Conservation (phyloP, 495 filamentous ascomycete genomes). For the Aspergillus ostianus region DNA sequence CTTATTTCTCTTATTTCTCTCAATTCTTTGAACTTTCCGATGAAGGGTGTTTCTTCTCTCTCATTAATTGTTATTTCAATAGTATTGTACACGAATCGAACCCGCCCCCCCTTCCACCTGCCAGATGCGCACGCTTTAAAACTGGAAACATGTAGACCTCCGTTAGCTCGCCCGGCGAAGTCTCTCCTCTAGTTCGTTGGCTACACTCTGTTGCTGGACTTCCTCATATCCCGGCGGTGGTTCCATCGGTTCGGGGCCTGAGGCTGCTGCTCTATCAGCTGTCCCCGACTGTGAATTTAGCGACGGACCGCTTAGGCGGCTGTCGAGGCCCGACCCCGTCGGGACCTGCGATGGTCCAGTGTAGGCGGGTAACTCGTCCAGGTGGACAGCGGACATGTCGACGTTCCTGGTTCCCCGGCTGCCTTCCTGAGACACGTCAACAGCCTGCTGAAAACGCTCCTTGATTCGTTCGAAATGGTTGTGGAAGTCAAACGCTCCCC, state of each 20-base stretch:
- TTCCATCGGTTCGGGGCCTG: slow-evolving; percentile 57
- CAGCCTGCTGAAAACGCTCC: slow-evolving; percentile 75
- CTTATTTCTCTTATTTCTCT: neutral
- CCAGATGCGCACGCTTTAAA: no score
- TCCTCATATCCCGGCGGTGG: slow-evolving; percentile 94
- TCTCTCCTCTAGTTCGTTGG: slow-evolving; percentile 53
- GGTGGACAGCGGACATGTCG: slow-evolving; percentile 58
- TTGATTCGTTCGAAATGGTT: slow-evolving; percentile 79
- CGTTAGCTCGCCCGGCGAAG: slow-evolving; percentile 35
- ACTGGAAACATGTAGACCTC: no score
- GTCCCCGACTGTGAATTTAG: slow-evolving; percentile 6
- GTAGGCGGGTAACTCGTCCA: slow-evolving; percentile 87
- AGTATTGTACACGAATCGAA: neutral
- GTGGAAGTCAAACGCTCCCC: slow-evolving; percentile 91
- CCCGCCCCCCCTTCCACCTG: neutral
- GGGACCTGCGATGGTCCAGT: slow-evolving; percentile 31
- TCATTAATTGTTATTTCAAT: no score
- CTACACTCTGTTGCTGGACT: slow-evolving; percentile 77
- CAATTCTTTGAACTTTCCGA: no score
- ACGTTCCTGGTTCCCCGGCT: slow-evolving; percentile 47
- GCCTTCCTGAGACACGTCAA: slow-evolving; percentile 62
- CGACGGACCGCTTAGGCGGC: slow-evolving; percentile 8
- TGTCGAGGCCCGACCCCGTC: neutral
- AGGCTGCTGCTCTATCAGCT: slow-evolving; percentile 17
- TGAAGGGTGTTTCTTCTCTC: no score